These are phyloP conservation scores for Chrysochromulina parva DNA, from an alignment of 78 protist species.

Conservation along the genomic window DNA sequence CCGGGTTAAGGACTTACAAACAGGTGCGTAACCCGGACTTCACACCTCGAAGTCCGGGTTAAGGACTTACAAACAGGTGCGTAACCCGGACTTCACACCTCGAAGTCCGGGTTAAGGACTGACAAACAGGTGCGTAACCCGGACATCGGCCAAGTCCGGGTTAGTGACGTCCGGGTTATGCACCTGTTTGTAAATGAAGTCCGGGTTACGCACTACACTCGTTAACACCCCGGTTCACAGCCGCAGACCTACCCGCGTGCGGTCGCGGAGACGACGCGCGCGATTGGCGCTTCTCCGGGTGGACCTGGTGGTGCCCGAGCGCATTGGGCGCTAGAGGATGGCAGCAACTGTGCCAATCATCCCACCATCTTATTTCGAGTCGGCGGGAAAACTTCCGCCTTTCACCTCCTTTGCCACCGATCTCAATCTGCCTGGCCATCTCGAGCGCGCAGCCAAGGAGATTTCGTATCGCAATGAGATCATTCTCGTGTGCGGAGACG, in stretches of 20 bases:
- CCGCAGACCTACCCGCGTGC: background rate
- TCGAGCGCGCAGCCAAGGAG: background rate
- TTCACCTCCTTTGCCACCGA: background rate
- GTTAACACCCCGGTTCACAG: background rate
- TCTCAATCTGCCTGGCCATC: background rate
- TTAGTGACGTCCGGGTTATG: too few species aligned
- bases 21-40: too few species aligned
- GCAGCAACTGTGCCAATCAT: background rate
- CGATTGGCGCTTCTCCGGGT: background rate
- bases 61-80: too few species aligned
- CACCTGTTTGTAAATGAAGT: too few species aligned
- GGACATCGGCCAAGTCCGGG: too few species aligned
- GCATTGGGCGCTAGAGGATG: background rate
- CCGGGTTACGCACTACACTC: too few species aligned
- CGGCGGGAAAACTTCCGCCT: background rate
- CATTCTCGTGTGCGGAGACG: conserved; percentile 8
- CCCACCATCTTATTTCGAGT: background rate
- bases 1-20: too few species aligned
- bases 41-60: too few species aligned
- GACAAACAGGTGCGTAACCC: too few species aligned
- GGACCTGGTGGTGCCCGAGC: background rate
- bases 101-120: too few species aligned
- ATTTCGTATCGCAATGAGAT: background rate
- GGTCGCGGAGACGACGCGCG: background rate
- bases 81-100: too few species aligned